Base-by-base conservation (phyloP, 768 basidiomycete species). In the Lentinula edodes region DNA sequence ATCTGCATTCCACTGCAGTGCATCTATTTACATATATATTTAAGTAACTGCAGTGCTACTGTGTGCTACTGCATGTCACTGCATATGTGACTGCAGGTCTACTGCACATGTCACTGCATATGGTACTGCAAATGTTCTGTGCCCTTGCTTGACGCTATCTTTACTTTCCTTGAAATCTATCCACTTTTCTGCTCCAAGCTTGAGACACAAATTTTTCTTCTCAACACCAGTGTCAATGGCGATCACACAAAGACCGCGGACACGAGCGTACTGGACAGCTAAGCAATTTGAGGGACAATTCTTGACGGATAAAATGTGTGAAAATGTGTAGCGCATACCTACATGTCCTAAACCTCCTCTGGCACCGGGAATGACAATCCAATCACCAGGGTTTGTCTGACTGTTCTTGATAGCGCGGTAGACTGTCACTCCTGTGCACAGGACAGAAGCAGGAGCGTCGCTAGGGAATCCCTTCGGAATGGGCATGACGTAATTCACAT, bases 271-370 rank as follows among this genome's bases (percentile, higher is more conserved):
- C 71, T 95, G 92, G 35, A 93, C 72, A 28, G 91, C 86, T 83
- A 51, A 2, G 15, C 10, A 6, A 3, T 3, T 16, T 7, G 41
- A 5, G 10, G 13, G 56, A 8, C 20, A 52, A 32, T 41, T 42
- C 45, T 23, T 3, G 42, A 13, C 3, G 28, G n/a, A 20, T 1
- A 32, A 36, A 16, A 52, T 7, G 5, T 34, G 38, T 32, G 13
- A 28, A 28, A 28, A 28, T 28, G 28, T 28, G 3, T 28, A 28
- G 28, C 28, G 61, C 36, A 34, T 60, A 86, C 83, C 90, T 35
- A 95, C 80, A 74, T 93, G 90, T 7, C 92, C 93, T 36, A 93
- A 85, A 13, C 92, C 91, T 60, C 89, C 89, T 3, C 89, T 90
- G 2, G 90, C 90, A 46, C 90, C 90, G 10, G 89, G 86, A 52